Evolutionary conservation across 805 yeast genomes (phyloP).

Genomic region (Saccharomycopsis amapae): DNA sequence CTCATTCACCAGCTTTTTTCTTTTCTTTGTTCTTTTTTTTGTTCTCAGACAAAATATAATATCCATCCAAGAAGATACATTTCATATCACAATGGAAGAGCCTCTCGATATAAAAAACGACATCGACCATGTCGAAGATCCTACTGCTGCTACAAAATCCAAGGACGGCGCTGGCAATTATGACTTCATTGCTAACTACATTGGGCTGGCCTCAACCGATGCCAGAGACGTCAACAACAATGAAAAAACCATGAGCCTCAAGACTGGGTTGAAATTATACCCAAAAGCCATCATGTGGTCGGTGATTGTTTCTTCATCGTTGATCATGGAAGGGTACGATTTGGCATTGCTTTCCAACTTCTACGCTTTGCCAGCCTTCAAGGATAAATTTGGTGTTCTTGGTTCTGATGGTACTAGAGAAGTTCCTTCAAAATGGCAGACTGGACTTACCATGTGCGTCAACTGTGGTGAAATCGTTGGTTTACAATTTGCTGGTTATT

Average conservation of each 20-base stretch:
- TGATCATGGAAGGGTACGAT: slow-evolving; percentile 47
- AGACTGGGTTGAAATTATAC: slow-evolving; percentile 36
- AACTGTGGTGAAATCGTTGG: slow-evolving; percentile 41
- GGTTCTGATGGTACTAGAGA: slow-evolving; percentile 27
- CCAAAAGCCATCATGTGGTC: slow-evolving; percentile 37
- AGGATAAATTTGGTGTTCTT: slow-evolving; percentile 34
- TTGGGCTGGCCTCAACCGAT: slow-evolving; percentile 18
- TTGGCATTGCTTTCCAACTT: slow-evolving; percentile 35
- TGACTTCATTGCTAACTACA: slow-evolving; percentile 10
- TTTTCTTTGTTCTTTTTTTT: too few species aligned
- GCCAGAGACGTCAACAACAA: slow-evolving; percentile 22
- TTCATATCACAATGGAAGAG: not conserved
- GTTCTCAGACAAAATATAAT: too few species aligned
- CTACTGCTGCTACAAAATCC: not conserved
- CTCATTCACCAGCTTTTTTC: too few species aligned
- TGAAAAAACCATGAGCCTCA: slow-evolving; percentile 29
- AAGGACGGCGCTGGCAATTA: slow-evolving; percentile 15
- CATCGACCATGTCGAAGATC: not conserved
- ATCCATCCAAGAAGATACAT: too few species aligned
- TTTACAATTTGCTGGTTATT: slow-evolving; percentile 36
- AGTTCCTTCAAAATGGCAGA: slow-evolving; percentile 38
- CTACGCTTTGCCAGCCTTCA: slow-evolving; percentile 41
- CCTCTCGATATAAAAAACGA: not conserved
- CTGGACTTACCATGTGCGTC: slow-evolving; percentile 27
- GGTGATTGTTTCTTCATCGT: slow-evolving; percentile 35